A percentile compares a stretch with the other conserved stretches of the same genome.
These are phyloP conservation scores for Sphagnum magellanicum DNA, from an alignment of 228 moss, liverwort and hornwort species.

Conservation along the genomic window DNA sequence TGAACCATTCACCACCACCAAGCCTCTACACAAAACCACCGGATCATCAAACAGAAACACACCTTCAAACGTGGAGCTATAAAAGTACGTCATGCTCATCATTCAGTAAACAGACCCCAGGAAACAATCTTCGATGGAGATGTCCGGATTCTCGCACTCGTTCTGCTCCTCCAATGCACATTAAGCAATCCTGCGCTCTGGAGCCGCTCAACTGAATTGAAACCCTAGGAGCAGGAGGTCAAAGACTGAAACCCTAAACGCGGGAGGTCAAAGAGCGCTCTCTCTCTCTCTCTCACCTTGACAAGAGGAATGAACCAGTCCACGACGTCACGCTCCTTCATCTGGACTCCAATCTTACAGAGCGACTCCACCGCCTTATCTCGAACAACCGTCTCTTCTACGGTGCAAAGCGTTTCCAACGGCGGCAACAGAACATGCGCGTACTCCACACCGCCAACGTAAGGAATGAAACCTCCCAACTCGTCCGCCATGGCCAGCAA, in stretches of 20 bases:
- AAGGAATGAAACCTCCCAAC: conserved; percentile 74
- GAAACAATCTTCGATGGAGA: not conserved
- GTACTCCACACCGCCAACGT: conserved; percentile 84
- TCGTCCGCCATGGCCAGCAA: conserved; percentile 98
- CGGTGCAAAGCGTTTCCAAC: conserved; percentile 74
- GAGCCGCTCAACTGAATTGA: not conserved
- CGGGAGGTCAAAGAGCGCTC: not conserved
- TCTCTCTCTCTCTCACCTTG: conserved; percentile 35
- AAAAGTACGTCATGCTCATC: not conserved
- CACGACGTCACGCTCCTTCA: conserved; percentile 93
- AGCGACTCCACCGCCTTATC: conserved; percentile 94
- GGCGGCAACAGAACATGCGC: conserved; percentile 83
- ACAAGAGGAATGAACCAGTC: conserved; percentile 96
- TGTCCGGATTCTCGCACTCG: not conserved
- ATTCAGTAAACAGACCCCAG: conserved; percentile 1
- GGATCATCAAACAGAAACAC: not conserved
- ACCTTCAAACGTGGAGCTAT: too few relatives aligned
- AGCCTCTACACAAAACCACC: conserved; percentile 53
- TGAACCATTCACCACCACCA: conserved; percentile 98
- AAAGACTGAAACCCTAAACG: conserved; percentile 9
- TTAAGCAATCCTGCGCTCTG: not conserved
- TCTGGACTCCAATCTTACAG: conserved; percentile 89
- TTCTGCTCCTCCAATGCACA: not conserved
- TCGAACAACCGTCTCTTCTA: conserved; percentile 98
- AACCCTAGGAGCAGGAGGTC: not conserved